Conservation (phyloP, 768 basidiomycete genomes). For the Daedaleopsis nitida region DNA sequence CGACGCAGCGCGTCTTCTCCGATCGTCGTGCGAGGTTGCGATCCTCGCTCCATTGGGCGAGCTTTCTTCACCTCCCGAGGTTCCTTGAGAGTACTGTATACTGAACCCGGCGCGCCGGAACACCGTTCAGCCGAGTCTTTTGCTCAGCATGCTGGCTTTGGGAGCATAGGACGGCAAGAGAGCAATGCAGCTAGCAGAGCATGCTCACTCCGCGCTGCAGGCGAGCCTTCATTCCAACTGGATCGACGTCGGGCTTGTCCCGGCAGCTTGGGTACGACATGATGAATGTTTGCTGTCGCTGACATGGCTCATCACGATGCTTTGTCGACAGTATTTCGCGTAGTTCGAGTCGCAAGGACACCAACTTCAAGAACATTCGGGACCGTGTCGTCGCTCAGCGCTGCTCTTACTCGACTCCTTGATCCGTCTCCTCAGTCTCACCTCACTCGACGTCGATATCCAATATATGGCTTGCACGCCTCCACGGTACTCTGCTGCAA, state of each 20-base stretch:
- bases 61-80: constrained; percentile 69
- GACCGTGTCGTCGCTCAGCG: constrained; percentile 52
- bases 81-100: constrained; percentile 62
- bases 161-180: constrained; percentile 57
- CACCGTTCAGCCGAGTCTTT: constrained; percentile 64
- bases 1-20: constrained; percentile 44
- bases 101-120: constrained; percentile 52
- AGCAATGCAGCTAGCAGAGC: constrained; percentile 61
- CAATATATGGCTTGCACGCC: not conserved
- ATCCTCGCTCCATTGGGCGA: constrained; percentile 68
- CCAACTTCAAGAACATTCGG: constrained; percentile 53
- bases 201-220: constrained; percentile 69
- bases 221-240: constrained; percentile 69
- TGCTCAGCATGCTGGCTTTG: constrained; percentile 62
- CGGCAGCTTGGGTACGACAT: constrained; percentile 58
- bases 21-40: constrained; percentile 69
- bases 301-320: not conserved
- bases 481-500: too few relatives aligned
- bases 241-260: constrained; percentile 72
- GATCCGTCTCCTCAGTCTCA: constrained; percentile 58
- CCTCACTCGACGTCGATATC: constrained; percentile 49
- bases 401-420: constrained; percentile 68
- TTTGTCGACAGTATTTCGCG: constrained; percentile 54
- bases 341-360: constrained; percentile 74
- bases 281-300: not conserved